Evolutionary conservation across 495 filamentous ascomycete species (phyloP).

Genomic region (Neurospora sp.): DNA sequence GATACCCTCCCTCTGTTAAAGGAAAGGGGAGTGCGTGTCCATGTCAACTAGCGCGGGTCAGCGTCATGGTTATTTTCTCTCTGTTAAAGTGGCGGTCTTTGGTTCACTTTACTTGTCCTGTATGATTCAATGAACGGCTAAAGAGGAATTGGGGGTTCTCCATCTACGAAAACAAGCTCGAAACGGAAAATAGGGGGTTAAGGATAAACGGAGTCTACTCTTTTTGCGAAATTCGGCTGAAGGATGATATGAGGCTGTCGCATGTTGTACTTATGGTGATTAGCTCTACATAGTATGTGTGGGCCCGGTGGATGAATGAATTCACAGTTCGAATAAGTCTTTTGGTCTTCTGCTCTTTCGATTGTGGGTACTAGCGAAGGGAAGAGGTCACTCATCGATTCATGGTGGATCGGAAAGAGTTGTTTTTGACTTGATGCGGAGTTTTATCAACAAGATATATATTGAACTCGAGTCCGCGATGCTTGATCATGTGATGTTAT

Average conservation of each 20-base stretch:
- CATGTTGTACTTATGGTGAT: background rate
- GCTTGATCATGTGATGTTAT: background rate
- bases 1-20: slow-evolving; percentile 3
- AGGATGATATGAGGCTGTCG: background rate
- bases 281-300: background rate
- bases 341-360: slow-evolving; percentile 1
- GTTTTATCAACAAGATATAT: background rate
- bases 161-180: background rate
- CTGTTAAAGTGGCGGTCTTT: background rate
- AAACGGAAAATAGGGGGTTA: background rate
- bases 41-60: background rate
- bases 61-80: background rate
- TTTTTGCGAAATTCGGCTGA: background rate
- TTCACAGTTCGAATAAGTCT: background rate
- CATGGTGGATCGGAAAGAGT: background rate
- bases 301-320: background rate
- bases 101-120: slow-evolving; percentile 1
- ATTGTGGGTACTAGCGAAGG: background rate
- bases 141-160: background rate
- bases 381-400: background rate
- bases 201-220: background rate
- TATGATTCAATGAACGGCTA: slow-evolving; percentile 9
- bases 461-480: background rate
- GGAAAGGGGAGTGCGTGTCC: background rate
- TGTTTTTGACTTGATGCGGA: background rate